phyloP scores from a whole-genome alignment of 768 basidiomycete genomes.

The Psilocybe sp. region DNA sequence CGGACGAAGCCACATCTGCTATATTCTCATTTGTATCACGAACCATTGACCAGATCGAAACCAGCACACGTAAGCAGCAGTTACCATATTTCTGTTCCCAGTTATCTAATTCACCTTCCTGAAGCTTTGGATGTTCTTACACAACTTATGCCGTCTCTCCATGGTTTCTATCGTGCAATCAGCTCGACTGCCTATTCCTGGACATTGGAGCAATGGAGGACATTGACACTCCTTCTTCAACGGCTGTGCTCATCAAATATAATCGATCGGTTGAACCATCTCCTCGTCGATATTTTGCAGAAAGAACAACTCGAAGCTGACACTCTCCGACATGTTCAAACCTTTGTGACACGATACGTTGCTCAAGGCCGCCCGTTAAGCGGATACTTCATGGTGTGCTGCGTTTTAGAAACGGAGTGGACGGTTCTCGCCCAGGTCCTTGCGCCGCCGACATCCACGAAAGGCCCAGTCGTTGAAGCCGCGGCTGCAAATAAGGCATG shows the following conservation, averaged over 20 bases:
- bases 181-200: constrained; percentile 77
- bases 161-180: constrained; percentile 85
- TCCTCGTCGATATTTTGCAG: constrained; percentile 62
- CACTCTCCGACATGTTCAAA: constrained; percentile 56
- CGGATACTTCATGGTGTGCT: constrained; percentile 88
- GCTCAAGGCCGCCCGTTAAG: constrained; percentile 74
- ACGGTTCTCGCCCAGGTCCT: constrained; percentile 76
- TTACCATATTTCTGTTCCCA: neutral
- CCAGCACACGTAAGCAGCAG: constrained; percentile 47
- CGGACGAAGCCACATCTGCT: constrained; percentile 49
- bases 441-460: constrained; percentile 29
- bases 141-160: constrained; percentile 76
- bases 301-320: constrained; percentile 50
- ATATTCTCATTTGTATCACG: constrained; percentile 60
- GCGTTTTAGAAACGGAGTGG: constrained; percentile 83
- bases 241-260: constrained; percentile 61
- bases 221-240: constrained; percentile 50
- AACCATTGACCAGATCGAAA: constrained; percentile 54
- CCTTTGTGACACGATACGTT: constrained; percentile 74
- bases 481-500: constrained; percentile 85
- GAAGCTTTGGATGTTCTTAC: constrained; percentile 71
- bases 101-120: neutral
- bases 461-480: constrained; percentile 52
- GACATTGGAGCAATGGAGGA: constrained; percentile 64
- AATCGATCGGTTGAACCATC: constrained; percentile 71